Percentiles rank a stretch among this genome's conserved stretches.
These are phyloP conservation scores for Ustilago loliicola DNA, from an alignment of 1,284 basidiomycete species.

Conservation along the genomic window DNA sequence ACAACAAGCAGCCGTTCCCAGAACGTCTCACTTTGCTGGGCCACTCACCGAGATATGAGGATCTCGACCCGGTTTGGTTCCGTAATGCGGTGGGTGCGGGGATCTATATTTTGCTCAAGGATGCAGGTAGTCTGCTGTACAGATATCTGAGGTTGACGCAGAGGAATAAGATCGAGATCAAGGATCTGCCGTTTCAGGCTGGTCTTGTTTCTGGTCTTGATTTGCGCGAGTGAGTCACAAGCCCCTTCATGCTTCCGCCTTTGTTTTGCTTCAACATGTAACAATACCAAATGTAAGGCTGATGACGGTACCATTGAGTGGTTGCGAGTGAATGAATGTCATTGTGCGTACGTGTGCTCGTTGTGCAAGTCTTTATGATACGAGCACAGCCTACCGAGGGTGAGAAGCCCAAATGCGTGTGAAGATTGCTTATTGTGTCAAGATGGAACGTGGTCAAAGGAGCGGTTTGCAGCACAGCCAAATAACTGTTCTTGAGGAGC, in stretches of 20 bases:
- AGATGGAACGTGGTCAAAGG: too few species aligned
- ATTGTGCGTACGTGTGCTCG: background rate
- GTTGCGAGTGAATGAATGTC: background rate
- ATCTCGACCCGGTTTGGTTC: conserved; percentile 66
- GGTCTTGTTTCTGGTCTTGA: conserved; percentile 52
- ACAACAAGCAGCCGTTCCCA: conserved; percentile 4
- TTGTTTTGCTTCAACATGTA: background rate
- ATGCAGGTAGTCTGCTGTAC: conserved; percentile 52
- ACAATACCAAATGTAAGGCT: background rate
- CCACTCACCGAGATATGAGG: conserved; percentile 39
- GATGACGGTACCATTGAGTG: background rate
- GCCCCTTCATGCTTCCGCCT: too few species aligned
- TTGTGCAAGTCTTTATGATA: background rate
- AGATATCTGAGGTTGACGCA: conserved; percentile 56
- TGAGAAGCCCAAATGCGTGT: too few species aligned
- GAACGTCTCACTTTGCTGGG: conserved; percentile 25
- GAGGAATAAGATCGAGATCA: conserved; percentile 44
- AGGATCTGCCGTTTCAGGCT: conserved; percentile 59
- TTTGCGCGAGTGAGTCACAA: conserved; percentile 20
- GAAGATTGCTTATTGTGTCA: too few species aligned
- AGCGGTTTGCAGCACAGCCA: too few species aligned
- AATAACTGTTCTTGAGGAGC: too few species aligned
- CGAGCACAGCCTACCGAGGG: too few species aligned
- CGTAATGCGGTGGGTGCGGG: conserved; percentile 62
- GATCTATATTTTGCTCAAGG: conserved; percentile 61